A percentile compares a stretch with the other conserved stretches of the same genome.
Conservation (phyloP, 306 rosid species). For the Medicago truncatula region MtrunA17r5.0-ANR NC_053048.1:51455501-51456000, state of each 20-base stretch:
- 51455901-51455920: constrained; percentile 70
- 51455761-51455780: constrained; percentile 77
- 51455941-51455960: constrained; percentile 86
- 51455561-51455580: not conserved
- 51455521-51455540: not conserved
- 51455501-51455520: not conserved
- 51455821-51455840: constrained; percentile 66
- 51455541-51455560: not conserved
- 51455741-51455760: constrained; percentile 73
- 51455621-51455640: constrained; percentile 58
- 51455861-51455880: constrained; percentile 76
- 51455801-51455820: constrained; percentile 68
- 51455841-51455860: constrained; percentile 55
- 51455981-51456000: constrained; percentile 62
- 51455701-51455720: constrained; percentile 73
- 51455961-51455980: constrained; percentile 78
- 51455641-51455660: constrained; percentile 48
- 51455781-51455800: constrained; percentile 54
- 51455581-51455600: constrained; percentile 20
- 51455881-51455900: constrained; percentile 82
- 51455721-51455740: constrained; percentile 62
- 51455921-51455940: constrained; percentile 67
- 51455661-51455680: constrained; percentile 49
- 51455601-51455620: constrained; percentile 76
- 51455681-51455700: constrained; percentile 61